Evolutionary conservation across 768 basidiomycete genomes (phyloP).

Genomic region (Sarcomyxa edulis): DNA sequence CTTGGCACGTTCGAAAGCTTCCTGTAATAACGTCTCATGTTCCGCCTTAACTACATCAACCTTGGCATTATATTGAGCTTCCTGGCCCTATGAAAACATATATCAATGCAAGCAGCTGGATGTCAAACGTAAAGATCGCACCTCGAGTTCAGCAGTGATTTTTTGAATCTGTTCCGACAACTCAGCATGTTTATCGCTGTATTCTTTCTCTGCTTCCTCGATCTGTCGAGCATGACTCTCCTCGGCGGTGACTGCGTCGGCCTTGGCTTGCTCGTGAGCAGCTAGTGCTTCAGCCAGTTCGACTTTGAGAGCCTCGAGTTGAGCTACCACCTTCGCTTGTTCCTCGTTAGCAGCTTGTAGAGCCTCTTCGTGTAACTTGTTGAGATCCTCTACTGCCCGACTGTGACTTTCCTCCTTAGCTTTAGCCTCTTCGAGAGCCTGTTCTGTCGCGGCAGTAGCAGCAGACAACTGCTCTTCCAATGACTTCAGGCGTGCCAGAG

Average conservation of each 20-base stretch:
- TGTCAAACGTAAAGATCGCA: constrained; percentile 24
- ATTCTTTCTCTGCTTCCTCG: constrained; percentile 45
- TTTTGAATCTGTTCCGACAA: constrained; percentile 50
- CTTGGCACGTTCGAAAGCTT: constrained; percentile 78
- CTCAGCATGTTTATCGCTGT: constrained; percentile 44
- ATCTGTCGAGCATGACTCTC: constrained; percentile 45
- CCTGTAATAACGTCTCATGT: constrained; percentile 53
- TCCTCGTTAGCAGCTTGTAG: constrained; percentile 39
- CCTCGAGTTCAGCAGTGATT: constrained; percentile 62
- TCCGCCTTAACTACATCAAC: constrained; percentile 63
- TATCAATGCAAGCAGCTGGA: not conserved
- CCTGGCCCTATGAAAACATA: constrained; percentile 47
- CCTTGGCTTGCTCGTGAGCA: constrained; percentile 44
- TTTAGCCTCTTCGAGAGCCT: constrained; percentile 40
- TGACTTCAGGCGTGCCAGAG: constrained; percentile 38
- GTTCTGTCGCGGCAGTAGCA: constrained; percentile 40
- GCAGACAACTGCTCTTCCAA: constrained; percentile 51
- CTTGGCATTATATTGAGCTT: constrained; percentile 60
- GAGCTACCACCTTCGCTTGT: constrained; percentile 34
- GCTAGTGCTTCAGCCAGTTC: constrained; percentile 40
- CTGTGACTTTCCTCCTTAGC: constrained; percentile 42
- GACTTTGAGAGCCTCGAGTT: constrained; percentile 39
- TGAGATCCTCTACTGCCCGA: constrained; percentile 32
- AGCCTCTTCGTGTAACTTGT: constrained; percentile 39
- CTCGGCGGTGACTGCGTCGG: constrained; percentile 36